A percentile compares a stretch with the other conserved stretches of the same genome.
Conservation (phyloP, 2,329 filamentous ascomycete species). For the Cladorrhinum sp. region DNA sequence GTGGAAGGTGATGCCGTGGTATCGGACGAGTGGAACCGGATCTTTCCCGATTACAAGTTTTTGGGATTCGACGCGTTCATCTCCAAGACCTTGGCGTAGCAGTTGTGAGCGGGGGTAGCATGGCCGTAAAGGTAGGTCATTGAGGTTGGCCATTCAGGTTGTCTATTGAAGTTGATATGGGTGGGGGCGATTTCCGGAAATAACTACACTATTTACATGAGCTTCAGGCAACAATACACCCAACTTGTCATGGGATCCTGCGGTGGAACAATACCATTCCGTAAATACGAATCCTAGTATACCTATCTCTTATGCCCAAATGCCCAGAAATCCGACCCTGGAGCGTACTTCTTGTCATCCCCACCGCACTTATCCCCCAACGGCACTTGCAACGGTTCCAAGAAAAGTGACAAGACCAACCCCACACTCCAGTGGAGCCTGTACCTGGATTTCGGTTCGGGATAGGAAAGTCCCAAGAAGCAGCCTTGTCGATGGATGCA, state of each 20-base stretch:
- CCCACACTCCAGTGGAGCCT: background rate
- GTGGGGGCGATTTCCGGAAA: background rate
- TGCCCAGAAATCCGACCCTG: background rate
- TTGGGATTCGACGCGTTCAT: conserved; percentile 32
- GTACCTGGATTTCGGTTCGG: background rate
- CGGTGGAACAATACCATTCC: background rate
- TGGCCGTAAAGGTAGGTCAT: background rate
- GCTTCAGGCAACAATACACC: background rate
- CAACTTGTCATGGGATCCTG: background rate
- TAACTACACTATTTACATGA: background rate
- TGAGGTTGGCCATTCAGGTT: background rate
- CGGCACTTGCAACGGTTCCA: conserved; percentile 8
- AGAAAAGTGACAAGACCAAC: conserved; percentile 3
- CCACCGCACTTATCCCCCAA: conserved; percentile 3
- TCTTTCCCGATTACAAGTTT: conserved; percentile 37
- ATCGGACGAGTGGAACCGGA: conserved; percentile 35
- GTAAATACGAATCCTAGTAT: no score
- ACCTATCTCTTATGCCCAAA: background rate
- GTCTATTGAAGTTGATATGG: background rate
- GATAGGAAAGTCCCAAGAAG: conserved; percentile 3
- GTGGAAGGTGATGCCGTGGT: conserved; percentile 26
- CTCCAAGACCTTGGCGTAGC: conserved; percentile 24
- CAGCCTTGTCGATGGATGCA: background rate
- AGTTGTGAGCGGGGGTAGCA: background rate
- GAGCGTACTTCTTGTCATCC: background rate